Evolutionary conservation across 495 filamentous ascomycete species (phyloP).

Genomic region (Talaromyces proteolyticus): DNA sequence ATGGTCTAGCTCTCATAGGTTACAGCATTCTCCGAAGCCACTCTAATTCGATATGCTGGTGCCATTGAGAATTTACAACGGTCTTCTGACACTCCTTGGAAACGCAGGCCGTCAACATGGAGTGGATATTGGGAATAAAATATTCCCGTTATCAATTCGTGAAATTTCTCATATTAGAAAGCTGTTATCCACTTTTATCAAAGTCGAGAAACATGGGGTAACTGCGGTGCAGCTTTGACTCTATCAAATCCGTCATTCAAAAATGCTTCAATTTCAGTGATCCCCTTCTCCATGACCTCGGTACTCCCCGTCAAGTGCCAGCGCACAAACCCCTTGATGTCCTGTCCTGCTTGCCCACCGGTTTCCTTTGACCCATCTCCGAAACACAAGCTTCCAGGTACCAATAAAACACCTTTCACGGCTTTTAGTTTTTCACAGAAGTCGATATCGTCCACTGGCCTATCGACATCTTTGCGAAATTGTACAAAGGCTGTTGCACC

Average conservation of each 20-base stretch:
- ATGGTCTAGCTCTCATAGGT: slow-evolving; percentile 61
- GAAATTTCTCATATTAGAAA: too few relatives aligned
- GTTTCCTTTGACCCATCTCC: neutral
- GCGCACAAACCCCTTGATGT: slow-evolving; percentile 11
- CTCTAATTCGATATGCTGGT: slow-evolving; percentile 56
- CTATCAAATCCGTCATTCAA: neutral
- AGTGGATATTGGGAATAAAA: slow-evolving; percentile 42
- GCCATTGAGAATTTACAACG: slow-evolving; percentile 63
- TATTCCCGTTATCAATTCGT: slow-evolving; percentile 40
- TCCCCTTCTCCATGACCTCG: slow-evolving; percentile 1
- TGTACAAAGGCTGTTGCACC: neutral
- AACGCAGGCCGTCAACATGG: slow-evolving; percentile 47
- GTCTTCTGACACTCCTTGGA: slow-evolving; percentile 23
- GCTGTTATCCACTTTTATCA: too few relatives aligned
- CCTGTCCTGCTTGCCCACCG: neutral
- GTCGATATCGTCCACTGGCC: slow-evolving; percentile 8
- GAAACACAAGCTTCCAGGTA: slow-evolving; percentile 12
- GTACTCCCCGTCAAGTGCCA: slow-evolving; percentile 8
- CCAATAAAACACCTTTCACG: slow-evolving; percentile 9
- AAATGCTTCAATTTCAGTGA: neutral
- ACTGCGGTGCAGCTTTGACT: too few relatives aligned
- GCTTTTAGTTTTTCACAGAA: slow-evolving; percentile 8
- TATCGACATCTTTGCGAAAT: neutral
- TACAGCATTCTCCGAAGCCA: slow-evolving; percentile 58
- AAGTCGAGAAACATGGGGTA: too few relatives aligned